Base-by-base conservation (phyloP, 495 filamentous ascomycete species). In the Viridothelium virens region DNA sequence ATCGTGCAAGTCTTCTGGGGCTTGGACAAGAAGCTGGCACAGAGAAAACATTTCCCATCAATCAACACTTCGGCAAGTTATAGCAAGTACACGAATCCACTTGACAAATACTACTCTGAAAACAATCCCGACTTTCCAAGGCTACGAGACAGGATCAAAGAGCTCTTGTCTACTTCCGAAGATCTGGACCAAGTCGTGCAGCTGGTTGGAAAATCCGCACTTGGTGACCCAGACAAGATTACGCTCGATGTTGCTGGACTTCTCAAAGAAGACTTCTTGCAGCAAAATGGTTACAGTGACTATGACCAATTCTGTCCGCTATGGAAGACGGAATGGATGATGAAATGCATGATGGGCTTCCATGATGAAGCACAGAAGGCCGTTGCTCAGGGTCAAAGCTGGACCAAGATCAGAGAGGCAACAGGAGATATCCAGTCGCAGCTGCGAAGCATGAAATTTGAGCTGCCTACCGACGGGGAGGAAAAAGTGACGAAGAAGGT, bases 1-100 rank as follows among this genome's bases (percentile, higher is more conserved):
- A 99, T 99, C 75, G 95, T 97, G 72, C 94, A 99, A 73, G 94
- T 99, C 66, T 97, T 99, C 82, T 99, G 94, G 94, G 95, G 94
- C 82, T 83, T 98, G 39, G 94, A 99, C 81, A 97, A 99, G 86
- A 97, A 97, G 80, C 86, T 99, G 63, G 94, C 94, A 31, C 94
- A 99, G 76, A 88, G 94, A 67, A 99, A 99, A 80, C 94, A 99
- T 80, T 99, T 99, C 84, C 94, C 94, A 2, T 96, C 92, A 47
- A 90, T 99, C 82, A 99, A 99, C 81, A 97, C 94, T 25, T 88
- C 89, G 4, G 80, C 90, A 72, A 96, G 91, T 66, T 97, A 99
- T 85, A 93, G 88, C 86, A 99, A 99, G 79, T 99, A 99, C 79
- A 95, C 86, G 33, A 84, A 74, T 59, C 81, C 89, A 16, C 83